A percentile compares a stretch with the other conserved stretches of the same genome.
Evolutionary conservation across 2,329 filamentous ascomycete genomes (phyloP).

Genomic region (Cercospora beticola): DNA sequence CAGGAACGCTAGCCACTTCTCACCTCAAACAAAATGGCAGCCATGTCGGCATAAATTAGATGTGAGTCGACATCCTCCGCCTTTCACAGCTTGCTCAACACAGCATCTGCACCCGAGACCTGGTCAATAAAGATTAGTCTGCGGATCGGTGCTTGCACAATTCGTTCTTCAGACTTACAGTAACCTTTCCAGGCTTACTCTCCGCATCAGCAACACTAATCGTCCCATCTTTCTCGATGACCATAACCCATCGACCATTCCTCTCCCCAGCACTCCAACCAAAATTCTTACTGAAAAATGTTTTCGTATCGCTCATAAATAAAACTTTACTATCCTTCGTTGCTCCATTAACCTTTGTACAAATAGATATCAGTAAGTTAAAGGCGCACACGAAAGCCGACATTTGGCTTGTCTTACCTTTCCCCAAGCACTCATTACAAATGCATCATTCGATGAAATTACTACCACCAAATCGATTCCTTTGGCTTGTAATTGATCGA

Average conservation of each 20-base stretch:
- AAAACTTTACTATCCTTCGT: slow-evolving; percentile 70
- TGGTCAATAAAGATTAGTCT: too few species aligned
- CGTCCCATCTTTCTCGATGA: slow-evolving; percentile 77
- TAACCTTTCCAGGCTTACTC: slow-evolving; percentile 50
- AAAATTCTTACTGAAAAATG: slow-evolving; percentile 73
- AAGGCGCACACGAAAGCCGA: neutral
- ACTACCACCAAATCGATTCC: slow-evolving; percentile 80
- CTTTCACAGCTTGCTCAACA: slow-evolving; percentile 31
- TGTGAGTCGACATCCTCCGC: neutral
- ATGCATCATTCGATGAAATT: slow-evolving; percentile 81
- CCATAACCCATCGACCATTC: slow-evolving; percentile 75
- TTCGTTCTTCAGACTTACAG: slow-evolving; percentile 41
- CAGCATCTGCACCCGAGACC: slow-evolving; percentile 31
- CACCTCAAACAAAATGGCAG: too few species aligned
- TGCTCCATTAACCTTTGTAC: slow-evolving; percentile 77
- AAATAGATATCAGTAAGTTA: neutral
- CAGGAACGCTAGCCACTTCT: too few species aligned
- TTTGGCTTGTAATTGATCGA: slow-evolving; percentile 70
- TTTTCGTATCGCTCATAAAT: slow-evolving; percentile 72
- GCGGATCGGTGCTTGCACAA: too few species aligned
- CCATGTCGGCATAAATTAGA: too few species aligned
- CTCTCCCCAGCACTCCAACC: slow-evolving; percentile 72
- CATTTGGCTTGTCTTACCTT: neutral
- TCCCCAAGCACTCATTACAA: slow-evolving; percentile 70
- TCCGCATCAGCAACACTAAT: slow-evolving; percentile 78